These are phyloP conservation scores for Zasmidium citrigriseum DNA, from an alignment of 2,329 filamentous ascomycete species.

Conservation along the genomic window DNA sequence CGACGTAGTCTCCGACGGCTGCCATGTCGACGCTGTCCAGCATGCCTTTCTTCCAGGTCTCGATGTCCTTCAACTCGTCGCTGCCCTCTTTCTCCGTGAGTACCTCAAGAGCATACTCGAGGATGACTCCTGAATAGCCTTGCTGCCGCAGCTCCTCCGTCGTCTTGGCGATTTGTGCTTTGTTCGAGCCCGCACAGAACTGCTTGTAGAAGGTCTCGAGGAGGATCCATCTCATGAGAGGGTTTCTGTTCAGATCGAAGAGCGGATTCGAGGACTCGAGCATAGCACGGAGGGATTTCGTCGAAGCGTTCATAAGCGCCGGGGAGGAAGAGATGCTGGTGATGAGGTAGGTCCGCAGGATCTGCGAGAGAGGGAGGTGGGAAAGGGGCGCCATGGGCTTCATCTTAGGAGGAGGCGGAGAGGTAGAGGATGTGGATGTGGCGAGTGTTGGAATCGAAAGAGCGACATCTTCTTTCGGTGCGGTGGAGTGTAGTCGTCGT, in stretches of 20 bases:
- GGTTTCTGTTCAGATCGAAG: constrained; percentile 75
- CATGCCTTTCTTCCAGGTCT: constrained; percentile 72
- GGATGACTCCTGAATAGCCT: constrained; percentile 80
- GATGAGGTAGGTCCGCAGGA: constrained; percentile 70
- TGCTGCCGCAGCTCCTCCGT: constrained; percentile 67
- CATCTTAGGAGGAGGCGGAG: neutral
- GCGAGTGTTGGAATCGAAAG: constrained; percentile 6
- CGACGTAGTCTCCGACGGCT: constrained; percentile 55
- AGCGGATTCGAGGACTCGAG: constrained; percentile 68
- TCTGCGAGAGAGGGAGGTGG: constrained; percentile 64
- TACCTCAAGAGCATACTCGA: constrained; percentile 82
- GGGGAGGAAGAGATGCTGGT: constrained; percentile 70
- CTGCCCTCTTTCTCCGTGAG: constrained; percentile 60
- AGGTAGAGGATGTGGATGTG: neutral
- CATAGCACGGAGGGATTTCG: constrained; percentile 67
- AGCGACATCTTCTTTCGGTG: constrained; percentile 11
- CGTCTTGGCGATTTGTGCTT: constrained; percentile 66
- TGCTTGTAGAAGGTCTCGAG: constrained; percentile 87
- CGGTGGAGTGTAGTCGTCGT: constrained; percentile 16
- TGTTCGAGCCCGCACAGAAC: constrained; percentile 82
- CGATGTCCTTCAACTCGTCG: constrained; percentile 61
- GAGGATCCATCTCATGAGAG: constrained; percentile 67
- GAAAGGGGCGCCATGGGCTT: constrained; percentile 54
- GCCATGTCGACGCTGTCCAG: constrained; percentile 67
- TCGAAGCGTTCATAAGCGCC: constrained; percentile 67